Evolutionary conservation across 306 rosid genomes (phyloP).

Genomic region (Begonia loranthoides): DNA sequence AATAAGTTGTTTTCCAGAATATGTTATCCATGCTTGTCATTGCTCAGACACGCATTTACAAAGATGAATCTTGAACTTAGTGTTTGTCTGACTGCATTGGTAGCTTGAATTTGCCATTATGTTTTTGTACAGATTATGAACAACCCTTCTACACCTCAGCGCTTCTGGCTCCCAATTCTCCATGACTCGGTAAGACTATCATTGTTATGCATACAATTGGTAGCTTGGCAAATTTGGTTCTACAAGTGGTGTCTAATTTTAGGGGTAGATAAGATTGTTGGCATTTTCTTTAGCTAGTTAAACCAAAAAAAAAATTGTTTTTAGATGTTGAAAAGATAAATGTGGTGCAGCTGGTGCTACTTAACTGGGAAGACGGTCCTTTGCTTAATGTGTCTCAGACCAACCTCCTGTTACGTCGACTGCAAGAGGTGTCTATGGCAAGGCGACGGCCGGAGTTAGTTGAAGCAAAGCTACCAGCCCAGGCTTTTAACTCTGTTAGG

Average conservation of each 20-base stretch:
- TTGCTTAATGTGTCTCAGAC: conserved; percentile 63
- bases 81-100: too few relatives aligned
- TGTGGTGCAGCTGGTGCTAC: conserved; percentile 58
- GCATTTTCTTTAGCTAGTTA: too few relatives aligned
- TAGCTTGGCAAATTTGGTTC: too few relatives aligned
- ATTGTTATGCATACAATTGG: conserved; percentile 1
- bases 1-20: too few relatives aligned
- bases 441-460: conserved; percentile 47
- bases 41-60: too few relatives aligned
- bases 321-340: too few relatives aligned
- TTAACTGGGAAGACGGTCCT: conserved; percentile 66
- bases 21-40: too few relatives aligned
- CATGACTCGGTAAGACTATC: conserved; percentile 62
- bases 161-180: conserved; percentile 84
- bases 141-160: conserved; percentile 85
- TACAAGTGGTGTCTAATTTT: too few relatives aligned
- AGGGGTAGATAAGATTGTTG: too few relatives aligned
- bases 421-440: conserved; percentile 71
- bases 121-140: conserved; percentile 53
- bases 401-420: conserved; percentile 61
- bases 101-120: not conserved
- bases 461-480: conserved; percentile 43
- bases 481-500: conserved; percentile 56
- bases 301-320: too few relatives aligned
- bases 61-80: too few relatives aligned